A percentile compares a stretch with the other conserved stretches of the same genome.
Conservation (phyloP, 164 flowering plant genomes). For the Nymphaea colorata region DNA sequence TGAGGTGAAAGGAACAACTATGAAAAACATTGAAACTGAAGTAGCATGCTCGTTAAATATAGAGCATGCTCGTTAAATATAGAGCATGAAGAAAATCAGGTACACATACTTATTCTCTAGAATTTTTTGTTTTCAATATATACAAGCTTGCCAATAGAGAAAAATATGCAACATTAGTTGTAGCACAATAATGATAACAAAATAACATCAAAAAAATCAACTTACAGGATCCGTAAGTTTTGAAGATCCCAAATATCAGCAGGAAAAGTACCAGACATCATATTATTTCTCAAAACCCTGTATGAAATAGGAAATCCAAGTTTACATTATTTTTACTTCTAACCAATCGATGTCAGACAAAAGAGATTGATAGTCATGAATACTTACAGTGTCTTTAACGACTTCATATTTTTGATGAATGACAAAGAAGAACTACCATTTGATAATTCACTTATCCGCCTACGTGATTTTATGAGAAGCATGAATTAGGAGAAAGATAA, state of each 20-base stretch:
- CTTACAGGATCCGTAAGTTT: conserved; percentile 45
- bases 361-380: not conserved
- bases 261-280: conserved; percentile 52
- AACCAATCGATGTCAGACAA: not conserved
- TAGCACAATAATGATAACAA: no score
- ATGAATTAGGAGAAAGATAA: not conserved
- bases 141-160: no score
- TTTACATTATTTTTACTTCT: not conserved
- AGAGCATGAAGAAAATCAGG: no score
- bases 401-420: conserved; percentile 41
- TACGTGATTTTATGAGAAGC: conserved; percentile 5
- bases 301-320: conserved; percentile 1
- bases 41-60: no score
- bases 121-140: no score
- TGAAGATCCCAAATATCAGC: conserved; percentile 33
- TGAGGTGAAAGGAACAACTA: no score
- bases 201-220: not conserved
- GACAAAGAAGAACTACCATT: conserved; percentile 53
- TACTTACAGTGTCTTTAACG: conserved; percentile 40
- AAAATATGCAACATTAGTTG: no score
- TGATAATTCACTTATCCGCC: conserved; percentile 57
- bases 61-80: no score
- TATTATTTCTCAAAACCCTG: conserved; percentile 57
- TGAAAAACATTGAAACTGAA: no score
- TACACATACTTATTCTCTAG: no score